Evolutionary conservation across 805 yeast genomes (phyloP).

Genomic region (Wickerhamomyces rabaulensis): DNA sequence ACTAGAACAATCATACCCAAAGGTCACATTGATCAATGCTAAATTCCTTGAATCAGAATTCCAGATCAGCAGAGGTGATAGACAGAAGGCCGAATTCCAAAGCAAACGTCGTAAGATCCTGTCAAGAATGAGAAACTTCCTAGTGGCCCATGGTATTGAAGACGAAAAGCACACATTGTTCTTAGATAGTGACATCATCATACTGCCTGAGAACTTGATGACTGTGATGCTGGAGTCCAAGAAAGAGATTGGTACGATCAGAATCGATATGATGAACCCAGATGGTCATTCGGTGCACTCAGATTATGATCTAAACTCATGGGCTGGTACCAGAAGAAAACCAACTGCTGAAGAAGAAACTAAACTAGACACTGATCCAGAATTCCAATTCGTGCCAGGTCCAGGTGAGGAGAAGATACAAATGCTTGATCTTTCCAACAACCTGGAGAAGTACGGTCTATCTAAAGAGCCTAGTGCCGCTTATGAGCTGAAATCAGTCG

Average conservation of each 20-base stretch:
- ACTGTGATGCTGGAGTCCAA: constrained; percentile 18
- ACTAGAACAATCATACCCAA: constrained; percentile 11
- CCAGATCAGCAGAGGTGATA: constrained; percentile 11
- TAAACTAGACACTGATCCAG: constrained; percentile 10
- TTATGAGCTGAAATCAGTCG: constrained; percentile 38
- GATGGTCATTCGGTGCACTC: constrained; percentile 8
- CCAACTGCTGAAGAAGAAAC: constrained; percentile 21
- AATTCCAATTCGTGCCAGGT: constrained; percentile 12
- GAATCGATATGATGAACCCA: constrained; percentile 21
- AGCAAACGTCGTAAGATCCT: constrained; percentile 20
- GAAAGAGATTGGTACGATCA: constrained; percentile 27
- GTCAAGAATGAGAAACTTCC: constrained; percentile 23
- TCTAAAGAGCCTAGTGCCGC: constrained; percentile 1
- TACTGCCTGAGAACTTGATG: constrained; percentile 22
- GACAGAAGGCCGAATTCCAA: constrained; percentile 19
- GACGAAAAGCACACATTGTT: constrained; percentile 26
- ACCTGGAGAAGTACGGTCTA: constrained; percentile 11
- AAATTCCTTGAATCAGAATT: constrained; percentile 11
- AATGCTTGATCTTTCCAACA: constrained; percentile 7
- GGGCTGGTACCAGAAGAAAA: constrained; percentile 27
- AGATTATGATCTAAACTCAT: constrained; percentile 31
- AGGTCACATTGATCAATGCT: constrained; percentile 22
- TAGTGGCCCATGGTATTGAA: constrained; percentile 17
- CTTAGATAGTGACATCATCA: constrained; percentile 27
- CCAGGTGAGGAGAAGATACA: constrained; percentile 10